These are phyloP conservation scores for Termitomyces sp. DNA, from an alignment of 768 basidiomycete species.

Conservation along the genomic window DNA sequence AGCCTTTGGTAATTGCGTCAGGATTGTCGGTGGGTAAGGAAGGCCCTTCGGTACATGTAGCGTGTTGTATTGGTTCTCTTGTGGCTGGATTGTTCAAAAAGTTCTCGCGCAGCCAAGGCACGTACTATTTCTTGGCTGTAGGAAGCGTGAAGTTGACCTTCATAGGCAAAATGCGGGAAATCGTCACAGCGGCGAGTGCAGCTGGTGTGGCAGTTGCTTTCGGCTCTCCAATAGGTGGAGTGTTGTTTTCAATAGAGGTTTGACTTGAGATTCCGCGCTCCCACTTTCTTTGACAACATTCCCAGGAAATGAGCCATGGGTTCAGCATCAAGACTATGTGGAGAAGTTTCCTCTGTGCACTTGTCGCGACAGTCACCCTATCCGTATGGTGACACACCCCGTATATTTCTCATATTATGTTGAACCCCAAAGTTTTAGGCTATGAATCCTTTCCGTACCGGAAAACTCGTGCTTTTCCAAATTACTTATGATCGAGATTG, in stretches of 20 bases:
- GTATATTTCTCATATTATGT: not conserved
- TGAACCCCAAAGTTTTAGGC: constrained; percentile 43
- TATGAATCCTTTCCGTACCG: constrained; percentile 98
- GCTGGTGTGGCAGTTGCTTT: constrained; percentile 99
- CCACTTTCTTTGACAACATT: not conserved
- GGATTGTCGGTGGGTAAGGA: constrained; percentile 97
- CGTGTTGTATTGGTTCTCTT: constrained; percentile 87
- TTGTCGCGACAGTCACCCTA: constrained; percentile 93
- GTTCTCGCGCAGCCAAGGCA: constrained; percentile 89
- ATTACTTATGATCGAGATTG: constrained; percentile 97
- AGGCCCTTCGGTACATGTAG: constrained; percentile 96
- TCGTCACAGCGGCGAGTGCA: constrained; percentile 92
- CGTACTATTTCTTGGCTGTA: constrained; percentile 1
- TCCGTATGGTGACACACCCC: constrained; percentile 57
- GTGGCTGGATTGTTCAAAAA: constrained; percentile 81
- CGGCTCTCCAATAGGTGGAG: constrained; percentile 96
- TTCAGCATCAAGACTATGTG: constrained; percentile 99
- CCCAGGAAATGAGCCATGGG: constrained; percentile 95
- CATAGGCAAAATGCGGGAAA: constrained; percentile 78
- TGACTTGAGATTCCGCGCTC: not conserved
- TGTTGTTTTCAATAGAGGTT: constrained; percentile 96
- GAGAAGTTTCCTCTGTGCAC: constrained; percentile 95
- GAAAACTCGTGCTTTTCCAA: constrained; percentile 96
- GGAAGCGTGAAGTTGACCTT: not conserved
- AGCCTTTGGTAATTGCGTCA: constrained; percentile 97